Evolutionary conservation across 345 rosid species (phyloP).

Genomic region (Camelina laxa): DNA sequence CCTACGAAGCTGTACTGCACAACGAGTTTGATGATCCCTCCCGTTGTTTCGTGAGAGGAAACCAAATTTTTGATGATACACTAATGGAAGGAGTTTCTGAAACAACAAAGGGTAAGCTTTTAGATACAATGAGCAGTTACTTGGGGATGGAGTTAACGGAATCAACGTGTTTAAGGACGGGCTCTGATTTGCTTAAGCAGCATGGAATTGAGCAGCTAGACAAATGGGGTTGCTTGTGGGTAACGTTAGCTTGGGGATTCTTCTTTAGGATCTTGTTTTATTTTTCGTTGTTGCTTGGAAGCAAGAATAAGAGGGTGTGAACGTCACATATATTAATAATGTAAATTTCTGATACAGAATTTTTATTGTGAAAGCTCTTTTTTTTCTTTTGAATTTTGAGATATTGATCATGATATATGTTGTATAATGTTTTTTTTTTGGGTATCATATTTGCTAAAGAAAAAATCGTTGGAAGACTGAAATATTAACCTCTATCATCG

Average conservation of each 20-base stretch:
- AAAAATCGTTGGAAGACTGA: not conserved
- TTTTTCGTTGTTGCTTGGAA: conserved; percentile 66
- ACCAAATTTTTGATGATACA: conserved; percentile 72
- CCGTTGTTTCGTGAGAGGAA: conserved; percentile 69
- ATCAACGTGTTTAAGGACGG: conserved; percentile 75
- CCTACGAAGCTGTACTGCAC: conserved; percentile 67
- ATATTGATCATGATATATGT: not conserved
- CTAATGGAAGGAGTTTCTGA: conserved; percentile 53
- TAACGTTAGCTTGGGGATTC: conserved; percentile 91
- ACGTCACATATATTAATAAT: not conserved
- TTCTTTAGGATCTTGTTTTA: conserved; percentile 81
- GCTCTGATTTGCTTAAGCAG: conserved; percentile 53
- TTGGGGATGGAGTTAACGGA: conserved; percentile 61
- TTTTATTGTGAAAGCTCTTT: not conserved
- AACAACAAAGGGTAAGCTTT: conserved; percentile 50
- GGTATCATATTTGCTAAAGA: not conserved
- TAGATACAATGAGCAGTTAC: conserved; percentile 53
- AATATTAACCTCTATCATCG: not conserved
- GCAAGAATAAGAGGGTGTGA: conserved; percentile 87
- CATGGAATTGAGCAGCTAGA: conserved; percentile 71
- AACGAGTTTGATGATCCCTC: conserved; percentile 64
- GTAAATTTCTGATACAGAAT: not conserved
- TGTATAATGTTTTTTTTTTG: not conserved
- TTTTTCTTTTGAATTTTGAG: not conserved
- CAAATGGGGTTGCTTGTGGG: conserved; percentile 88